phyloP scores from a whole-genome alignment of 208 protist species.

The Novymonas esmeraldas region DNA sequence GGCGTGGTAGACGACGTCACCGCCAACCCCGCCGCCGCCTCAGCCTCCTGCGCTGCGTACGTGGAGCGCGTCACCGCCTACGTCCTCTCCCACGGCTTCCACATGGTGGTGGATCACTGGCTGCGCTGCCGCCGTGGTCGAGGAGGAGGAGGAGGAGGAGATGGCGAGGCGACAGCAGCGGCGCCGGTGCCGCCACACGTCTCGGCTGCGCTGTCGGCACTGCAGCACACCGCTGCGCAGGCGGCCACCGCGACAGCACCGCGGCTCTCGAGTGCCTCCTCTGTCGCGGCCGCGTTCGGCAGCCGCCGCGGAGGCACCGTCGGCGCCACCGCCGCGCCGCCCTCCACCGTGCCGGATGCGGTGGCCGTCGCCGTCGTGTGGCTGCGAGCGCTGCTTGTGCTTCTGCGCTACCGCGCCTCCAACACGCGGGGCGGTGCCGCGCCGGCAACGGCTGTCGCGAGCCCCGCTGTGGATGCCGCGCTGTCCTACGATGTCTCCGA shows the following conservation, averaged over 20 bases:
- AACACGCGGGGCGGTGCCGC: neutral
- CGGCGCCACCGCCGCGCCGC: neutral
- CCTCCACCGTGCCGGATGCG: neutral
- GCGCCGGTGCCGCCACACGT: neutral
- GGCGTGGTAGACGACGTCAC: neutral
- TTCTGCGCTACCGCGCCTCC: slow-evolving; percentile 26
- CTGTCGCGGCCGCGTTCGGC: slow-evolving; percentile 15
- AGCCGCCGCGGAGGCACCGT: neutral
- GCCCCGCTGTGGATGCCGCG: neutral
- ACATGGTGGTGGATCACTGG: slow-evolving; percentile 33
- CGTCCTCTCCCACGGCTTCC: slow-evolving; percentile 20
- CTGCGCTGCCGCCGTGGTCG: neutral
- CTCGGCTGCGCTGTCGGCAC: slow-evolving; percentile 11
- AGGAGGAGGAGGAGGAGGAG: neutral
- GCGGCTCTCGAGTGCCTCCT: slow-evolving; percentile 13
- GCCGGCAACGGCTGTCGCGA: neutral
- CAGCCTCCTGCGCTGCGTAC: slow-evolving; percentile 9
- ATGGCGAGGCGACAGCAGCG: neutral
- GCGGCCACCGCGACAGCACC: neutral
- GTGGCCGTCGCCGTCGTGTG: slow-evolving; percentile 15
- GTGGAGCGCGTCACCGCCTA: slow-evolving; percentile 26
- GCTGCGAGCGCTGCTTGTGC: slow-evolving; percentile 19
- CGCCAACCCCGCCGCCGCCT: neutral
- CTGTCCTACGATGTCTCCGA: neutral
- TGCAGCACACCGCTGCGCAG: slow-evolving; percentile 16